Percentiles rank a stretch among this genome's conserved stretches.
Evolutionary conservation across 768 basidiomycete species (phyloP).

Genomic region (Gymnopilus dilepis): DNA sequence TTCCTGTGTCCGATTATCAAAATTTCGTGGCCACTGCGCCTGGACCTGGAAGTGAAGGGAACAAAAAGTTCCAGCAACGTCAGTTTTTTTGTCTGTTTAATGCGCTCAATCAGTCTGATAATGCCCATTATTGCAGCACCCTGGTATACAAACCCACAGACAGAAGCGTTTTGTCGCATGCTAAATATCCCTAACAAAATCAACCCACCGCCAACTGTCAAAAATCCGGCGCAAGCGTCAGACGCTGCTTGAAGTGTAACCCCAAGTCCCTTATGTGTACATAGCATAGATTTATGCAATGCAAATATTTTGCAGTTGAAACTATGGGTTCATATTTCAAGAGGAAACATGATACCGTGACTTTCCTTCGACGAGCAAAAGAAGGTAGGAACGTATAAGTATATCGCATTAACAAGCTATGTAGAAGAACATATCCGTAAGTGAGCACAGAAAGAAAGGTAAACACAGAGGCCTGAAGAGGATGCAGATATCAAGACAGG

Average conservation of each 20-base stretch:
- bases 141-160: conserved; percentile 89
- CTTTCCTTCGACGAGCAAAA: neutral
- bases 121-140: conserved; percentile 53
- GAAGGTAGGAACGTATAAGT: neutral
- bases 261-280: neutral
- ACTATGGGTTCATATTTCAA: too few relatives aligned
- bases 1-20: conserved; percentile 62
- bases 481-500: conserved; percentile 2
- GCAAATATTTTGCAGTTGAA: too few relatives aligned
- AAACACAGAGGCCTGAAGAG: neutral
- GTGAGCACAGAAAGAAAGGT: neutral
- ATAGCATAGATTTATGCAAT: too few relatives aligned
- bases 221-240: neutral
- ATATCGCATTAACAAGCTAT: conserved; percentile 3
- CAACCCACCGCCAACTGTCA: conserved; percentile 31
- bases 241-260: neutral
- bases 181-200: conserved; percentile 78
- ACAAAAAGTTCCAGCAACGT: conserved; percentile 40
- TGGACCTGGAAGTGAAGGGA: conserved; percentile 47
- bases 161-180: conserved; percentile 82
- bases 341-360: neutral
- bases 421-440: conserved; percentile 4
- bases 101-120: conserved; percentile 24
- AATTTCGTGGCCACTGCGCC: conserved; percentile 72
- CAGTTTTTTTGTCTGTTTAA: conserved; percentile 25